Evolutionary conservation across 2,329 filamentous ascomycete genomes (phyloP), one percentile per base, ranked within the genome.

Genomic region (Cordyceps pruinosa): DNA sequence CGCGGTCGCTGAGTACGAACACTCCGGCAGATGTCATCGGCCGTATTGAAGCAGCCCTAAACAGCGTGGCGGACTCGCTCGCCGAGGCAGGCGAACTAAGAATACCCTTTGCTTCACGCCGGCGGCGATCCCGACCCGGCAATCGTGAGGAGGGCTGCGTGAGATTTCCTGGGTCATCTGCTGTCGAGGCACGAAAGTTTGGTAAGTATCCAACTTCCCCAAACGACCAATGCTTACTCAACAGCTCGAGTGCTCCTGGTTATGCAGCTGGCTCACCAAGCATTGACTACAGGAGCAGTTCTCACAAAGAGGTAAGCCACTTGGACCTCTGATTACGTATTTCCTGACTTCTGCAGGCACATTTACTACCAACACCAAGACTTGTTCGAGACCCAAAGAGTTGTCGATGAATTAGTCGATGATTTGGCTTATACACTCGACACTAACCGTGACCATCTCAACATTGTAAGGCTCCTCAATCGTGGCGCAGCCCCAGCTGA

Each of bases 291-390:
- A 0, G 81, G 79, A 1, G 75, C 71, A 9, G 64, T 83, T 3
- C 73, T 84, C 21, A 86, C 84, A 2, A 88, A 87, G 69, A 81
- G 48, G 48, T 39, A 7, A 3, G 21, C 13, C 0, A 6, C 5
- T 51, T 45, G 6, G 12, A 34, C 10, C 8, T 23, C 35, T 15
- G 13, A 23, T 25, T 39, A 60, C n/a, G 55, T 41, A 8, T 5
- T 41, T 15, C 12, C 52, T 30, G 28, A 42, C 17, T 34, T 4
- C 32, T 25, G 7, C 26, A 93, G 89, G 60, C 88, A 89, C 65
- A 84, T 95, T 4, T 95, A 86, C 69, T 95, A 95, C 66, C 84
- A 89, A 63, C 80, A 91, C 62, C 83, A 86, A 5, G 79, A 84
- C 10, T 73, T 95, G 0, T 95, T 94, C 65, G 77, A 78, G 21